Percentiles rank a stretch among this genome's conserved stretches.
These are phyloP conservation scores for Chlorella sp. DNA, from an alignment of 139 green algal species.

Conservation along the genomic window DNA sequence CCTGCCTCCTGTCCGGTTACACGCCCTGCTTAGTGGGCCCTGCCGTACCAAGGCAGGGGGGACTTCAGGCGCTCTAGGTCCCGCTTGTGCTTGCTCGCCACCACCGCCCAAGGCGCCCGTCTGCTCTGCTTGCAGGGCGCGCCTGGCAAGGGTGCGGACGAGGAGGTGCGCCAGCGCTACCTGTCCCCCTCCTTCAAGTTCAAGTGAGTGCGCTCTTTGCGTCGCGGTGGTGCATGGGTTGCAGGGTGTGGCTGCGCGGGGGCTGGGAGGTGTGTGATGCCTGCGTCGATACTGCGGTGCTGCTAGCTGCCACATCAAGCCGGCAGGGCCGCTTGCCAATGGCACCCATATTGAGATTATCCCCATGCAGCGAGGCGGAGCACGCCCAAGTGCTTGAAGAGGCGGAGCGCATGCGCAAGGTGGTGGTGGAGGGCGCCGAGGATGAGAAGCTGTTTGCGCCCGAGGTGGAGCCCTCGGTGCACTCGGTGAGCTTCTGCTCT, in stretches of 20 bases:
- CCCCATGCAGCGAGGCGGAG: conserved; percentile 6
- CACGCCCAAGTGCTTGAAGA: conserved; percentile 8
- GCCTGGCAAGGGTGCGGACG: neutral
- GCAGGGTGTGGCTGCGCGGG: neutral
- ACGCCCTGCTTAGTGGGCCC: no score
- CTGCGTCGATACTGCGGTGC: neutral
- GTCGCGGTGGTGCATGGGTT: neutral
- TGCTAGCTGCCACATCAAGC: no score
- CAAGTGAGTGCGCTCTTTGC: neutral
- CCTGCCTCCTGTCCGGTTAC: neutral
- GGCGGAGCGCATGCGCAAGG: conserved; percentile 18
- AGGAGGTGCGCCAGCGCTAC: conserved; percentile 26
- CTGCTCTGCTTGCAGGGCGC: neutral
- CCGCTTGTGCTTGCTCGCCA: no score
- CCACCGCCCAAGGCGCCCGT: no score
- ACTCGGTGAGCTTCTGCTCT: neutral
- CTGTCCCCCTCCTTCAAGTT: conserved; percentile 50
- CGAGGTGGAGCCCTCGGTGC: neutral
- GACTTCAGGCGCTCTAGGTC: no score
- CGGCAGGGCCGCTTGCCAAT: no score
- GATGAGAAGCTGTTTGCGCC: conserved; percentile 21
- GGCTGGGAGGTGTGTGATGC: neutral
- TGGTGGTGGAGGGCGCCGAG: conserved; percentile 21
- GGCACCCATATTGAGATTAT: no score
- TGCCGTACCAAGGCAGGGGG: no score